phyloP scores from a whole-genome alignment of 805 yeast species.

The Jamesozyma spencerorum region DNA sequence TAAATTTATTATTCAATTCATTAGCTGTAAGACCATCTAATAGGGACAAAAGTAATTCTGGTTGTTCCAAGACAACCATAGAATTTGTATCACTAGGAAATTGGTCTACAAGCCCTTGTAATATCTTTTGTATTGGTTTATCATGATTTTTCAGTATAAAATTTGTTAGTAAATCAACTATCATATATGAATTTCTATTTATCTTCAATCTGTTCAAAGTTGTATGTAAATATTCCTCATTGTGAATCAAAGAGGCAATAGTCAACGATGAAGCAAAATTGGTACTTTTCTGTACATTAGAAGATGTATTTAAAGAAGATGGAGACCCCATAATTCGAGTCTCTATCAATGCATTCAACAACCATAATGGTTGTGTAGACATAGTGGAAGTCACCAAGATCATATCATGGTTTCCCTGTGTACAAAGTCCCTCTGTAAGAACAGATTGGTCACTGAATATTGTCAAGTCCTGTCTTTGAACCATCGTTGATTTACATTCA shows the following conservation, averaged over 20 bases:
- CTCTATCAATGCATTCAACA: slow-evolving; percentile 47
- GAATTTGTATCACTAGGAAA: slow-evolving; percentile 32
- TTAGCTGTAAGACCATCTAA: slow-evolving; percentile 21
- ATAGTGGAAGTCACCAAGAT: slow-evolving; percentile 34
- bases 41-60: slow-evolving; percentile 25
- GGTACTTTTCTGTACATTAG: neutral
- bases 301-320: slow-evolving; percentile 29
- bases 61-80: slow-evolving; percentile 25
- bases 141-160: slow-evolving; percentile 29
- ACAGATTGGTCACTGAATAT: slow-evolving; percentile 45
- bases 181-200: slow-evolving; percentile 17
- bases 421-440: slow-evolving; percentile 18
- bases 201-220: slow-evolving; percentile 20
- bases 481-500: too few relatives aligned
- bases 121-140: slow-evolving; percentile 70
- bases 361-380: slow-evolving; percentile 60
- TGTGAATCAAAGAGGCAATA: slow-evolving; percentile 25
- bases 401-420: slow-evolving; percentile 18
- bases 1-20: slow-evolving; percentile 19
- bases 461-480: slow-evolving; percentile 50
- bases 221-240: slow-evolving; percentile 11
- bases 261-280: slow-evolving; percentile 16
- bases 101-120: slow-evolving; percentile 59
- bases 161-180: slow-evolving; percentile 40
- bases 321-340: slow-evolving; percentile 38